Conservation (phyloP, 805 yeast genomes). For the Grigorovia humatica region DNA sequence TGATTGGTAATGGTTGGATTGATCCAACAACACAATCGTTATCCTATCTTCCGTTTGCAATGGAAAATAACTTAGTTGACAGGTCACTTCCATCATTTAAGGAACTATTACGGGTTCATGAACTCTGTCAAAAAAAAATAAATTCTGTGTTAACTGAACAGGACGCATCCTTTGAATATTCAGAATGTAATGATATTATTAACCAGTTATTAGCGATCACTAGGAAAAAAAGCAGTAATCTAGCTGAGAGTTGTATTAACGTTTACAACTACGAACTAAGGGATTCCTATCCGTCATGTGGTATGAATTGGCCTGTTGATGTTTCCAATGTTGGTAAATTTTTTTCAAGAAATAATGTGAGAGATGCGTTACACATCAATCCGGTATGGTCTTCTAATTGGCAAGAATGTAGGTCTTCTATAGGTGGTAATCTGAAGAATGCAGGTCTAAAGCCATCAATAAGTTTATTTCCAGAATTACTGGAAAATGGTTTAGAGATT, state of each 20-base stretch:
- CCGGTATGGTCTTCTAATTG: constrained; percentile 34
- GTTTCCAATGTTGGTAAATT: constrained; percentile 43
- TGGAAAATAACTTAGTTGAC: constrained; percentile 46
- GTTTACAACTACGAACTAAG: constrained; percentile 68
- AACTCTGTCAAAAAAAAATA: constrained; percentile 48
- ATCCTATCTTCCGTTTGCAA: constrained; percentile 63
- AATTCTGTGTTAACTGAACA: constrained; percentile 15
- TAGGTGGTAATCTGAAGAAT: constrained; percentile 43
- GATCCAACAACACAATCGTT: constrained; percentile 80
- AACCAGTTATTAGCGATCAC: constrained; percentile 19
- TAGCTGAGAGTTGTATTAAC: constrained; percentile 49
- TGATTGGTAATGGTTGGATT: constrained; percentile 93
- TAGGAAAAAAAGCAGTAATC: constrained; percentile 8
- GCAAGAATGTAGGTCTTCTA: constrained; percentile 68
- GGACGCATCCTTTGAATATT: constrained; percentile 21
- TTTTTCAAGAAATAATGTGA: constrained; percentile 38
- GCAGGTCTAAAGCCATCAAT: constrained; percentile 49
- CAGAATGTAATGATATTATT: constrained; percentile 38
- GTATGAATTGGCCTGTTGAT: constrained; percentile 84
- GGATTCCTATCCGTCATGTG: constrained; percentile 79
- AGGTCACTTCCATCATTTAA: constrained; percentile 29
- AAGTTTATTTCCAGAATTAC: constrained; percentile 52
- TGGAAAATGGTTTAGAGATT: constrained; percentile 47
- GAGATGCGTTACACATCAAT: constrained; percentile 42
- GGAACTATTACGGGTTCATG: constrained; percentile 39